These are phyloP conservation scores for Metarhizium rileyi DNA, from an alignment of 2,329 filamentous ascomycete genomes.

Conservation along the genomic window DNA sequence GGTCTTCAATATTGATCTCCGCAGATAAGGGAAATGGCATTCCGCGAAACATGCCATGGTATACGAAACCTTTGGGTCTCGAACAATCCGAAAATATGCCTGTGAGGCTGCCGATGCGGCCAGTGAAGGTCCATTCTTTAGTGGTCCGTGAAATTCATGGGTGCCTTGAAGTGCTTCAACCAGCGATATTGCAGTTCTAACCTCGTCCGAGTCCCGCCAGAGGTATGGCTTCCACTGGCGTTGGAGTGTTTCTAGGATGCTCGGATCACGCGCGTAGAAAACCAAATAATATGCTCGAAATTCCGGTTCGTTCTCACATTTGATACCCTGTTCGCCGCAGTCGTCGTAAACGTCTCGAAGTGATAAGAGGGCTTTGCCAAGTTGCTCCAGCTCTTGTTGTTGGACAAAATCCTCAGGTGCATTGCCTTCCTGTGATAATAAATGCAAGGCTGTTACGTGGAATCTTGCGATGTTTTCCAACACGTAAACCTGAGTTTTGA, in stretches of 20 bases:
- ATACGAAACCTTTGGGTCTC: conserved; percentile 49
- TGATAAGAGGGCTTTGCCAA: conserved; percentile 55
- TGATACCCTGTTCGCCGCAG: conserved; percentile 46
- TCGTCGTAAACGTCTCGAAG: conserved; percentile 58
- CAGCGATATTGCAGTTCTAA: conserved; percentile 52
- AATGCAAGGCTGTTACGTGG: conserved; percentile 55
- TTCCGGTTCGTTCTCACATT: conserved; percentile 53
- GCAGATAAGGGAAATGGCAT: conserved; percentile 53
- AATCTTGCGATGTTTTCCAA: conserved; percentile 58
- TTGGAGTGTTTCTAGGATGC: conserved; percentile 42
- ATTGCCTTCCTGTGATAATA: conserved; percentile 47
- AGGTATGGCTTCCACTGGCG: conserved; percentile 46
- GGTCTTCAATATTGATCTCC: conserved; percentile 46
- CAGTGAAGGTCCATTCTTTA: conserved; percentile 38
- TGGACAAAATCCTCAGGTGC: conserved; percentile 52
- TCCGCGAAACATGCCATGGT: conserved; percentile 62
- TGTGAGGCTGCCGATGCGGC: conserved; percentile 40
- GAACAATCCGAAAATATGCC: conserved; percentile 51
- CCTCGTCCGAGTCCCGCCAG: conserved; percentile 44
- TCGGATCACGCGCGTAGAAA: conserved; percentile 49
- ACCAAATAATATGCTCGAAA: conserved; percentile 57
- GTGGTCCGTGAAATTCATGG: conserved; percentile 45
- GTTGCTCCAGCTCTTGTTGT: conserved; percentile 58
- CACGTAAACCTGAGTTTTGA: conserved; percentile 50
- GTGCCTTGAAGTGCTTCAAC: conserved; percentile 52